Evolutionary conservation across 2,329 filamentous ascomycete genomes (phyloP).

Genomic region (Fusarium napiforme): DNA sequence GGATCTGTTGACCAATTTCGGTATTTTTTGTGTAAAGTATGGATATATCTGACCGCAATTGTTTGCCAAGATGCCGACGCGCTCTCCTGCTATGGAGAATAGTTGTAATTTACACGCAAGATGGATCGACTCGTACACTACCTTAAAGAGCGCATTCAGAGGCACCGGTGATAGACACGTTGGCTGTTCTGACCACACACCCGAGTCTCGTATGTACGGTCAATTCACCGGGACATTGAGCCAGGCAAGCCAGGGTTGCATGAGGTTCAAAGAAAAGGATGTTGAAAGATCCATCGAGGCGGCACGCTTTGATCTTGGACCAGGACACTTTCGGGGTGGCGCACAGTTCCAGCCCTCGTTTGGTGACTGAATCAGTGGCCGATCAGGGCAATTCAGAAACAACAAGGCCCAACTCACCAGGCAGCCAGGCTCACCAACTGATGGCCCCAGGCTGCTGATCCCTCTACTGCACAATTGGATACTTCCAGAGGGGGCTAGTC

Average conservation of each 20-base stretch:
- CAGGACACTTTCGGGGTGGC: conserved; percentile 34
- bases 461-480: conserved; percentile 8
- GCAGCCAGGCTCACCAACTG: conserved; percentile 10
- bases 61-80: conserved; percentile 6
- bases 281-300: conserved; percentile 24
- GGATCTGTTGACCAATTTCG: background rate
- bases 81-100: conserved; percentile 10
- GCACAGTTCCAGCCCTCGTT: conserved; percentile 39
- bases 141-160: conserved; percentile 11
- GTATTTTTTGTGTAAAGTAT: background rate
- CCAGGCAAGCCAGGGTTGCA: background rate
- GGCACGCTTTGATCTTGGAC: conserved; percentile 19
- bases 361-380: conserved; percentile 39
- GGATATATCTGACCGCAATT: background rate
- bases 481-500: conserved; percentile 26
- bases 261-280: background rate
- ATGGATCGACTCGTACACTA: conserved; percentile 24
- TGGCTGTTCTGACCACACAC: conserved; percentile 4
- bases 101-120: conserved; percentile 9
- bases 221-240: conserved; percentile 6
- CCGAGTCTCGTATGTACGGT: background rate
- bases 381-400: conserved; percentile 38
- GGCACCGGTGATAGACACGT: conserved; percentile 5
- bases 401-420: conserved; percentile 12
- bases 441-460: conserved; percentile 24